Percentiles rank a stretch among this genome's conserved stretches.
Conservation (phyloP, 805 yeast genomes). For the Wickerhamiella lipophila region DNA sequence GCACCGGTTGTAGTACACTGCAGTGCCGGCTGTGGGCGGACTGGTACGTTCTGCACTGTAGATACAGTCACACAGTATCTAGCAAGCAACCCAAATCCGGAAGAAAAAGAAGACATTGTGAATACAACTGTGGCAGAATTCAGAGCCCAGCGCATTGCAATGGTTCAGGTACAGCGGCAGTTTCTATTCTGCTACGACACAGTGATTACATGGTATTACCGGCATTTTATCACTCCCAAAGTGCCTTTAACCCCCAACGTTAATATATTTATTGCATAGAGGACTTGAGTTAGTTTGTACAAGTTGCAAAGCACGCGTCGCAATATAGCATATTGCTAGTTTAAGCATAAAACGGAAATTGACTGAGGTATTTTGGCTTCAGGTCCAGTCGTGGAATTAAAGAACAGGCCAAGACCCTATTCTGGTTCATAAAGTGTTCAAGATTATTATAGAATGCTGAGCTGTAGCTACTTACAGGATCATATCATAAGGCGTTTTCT, state of each 20-base stretch:
- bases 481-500: no score
- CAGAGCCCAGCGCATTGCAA: slow-evolving; percentile 62
- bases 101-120: slow-evolving; percentile 37
- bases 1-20: slow-evolving; percentile 58
- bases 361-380: no score
- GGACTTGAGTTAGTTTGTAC: background rate
- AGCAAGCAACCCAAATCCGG: slow-evolving; percentile 15
- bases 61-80: slow-evolving; percentile 34
- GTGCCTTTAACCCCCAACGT: slow-evolving; percentile 2
- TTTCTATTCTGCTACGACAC: slow-evolving; percentile 62
- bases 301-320: background rate
- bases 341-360: no score
- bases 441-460: no score
- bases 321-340: no score
- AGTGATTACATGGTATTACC: slow-evolving; percentile 24
- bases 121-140: slow-evolving; percentile 51
- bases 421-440: no score
- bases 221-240: slow-evolving; percentile 1
- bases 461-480: no score
- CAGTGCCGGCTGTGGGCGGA: slow-evolving; percentile 95
- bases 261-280: slow-evolving; percentile 3
- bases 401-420: no score
- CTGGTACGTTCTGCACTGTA: slow-evolving; percentile 63
- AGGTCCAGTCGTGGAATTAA: no score
- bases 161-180: slow-evolving; percentile 76